phyloP scores from a whole-genome alignment of 257 asterid genomes.

The Oldenlandia corymbosa region DNA sequence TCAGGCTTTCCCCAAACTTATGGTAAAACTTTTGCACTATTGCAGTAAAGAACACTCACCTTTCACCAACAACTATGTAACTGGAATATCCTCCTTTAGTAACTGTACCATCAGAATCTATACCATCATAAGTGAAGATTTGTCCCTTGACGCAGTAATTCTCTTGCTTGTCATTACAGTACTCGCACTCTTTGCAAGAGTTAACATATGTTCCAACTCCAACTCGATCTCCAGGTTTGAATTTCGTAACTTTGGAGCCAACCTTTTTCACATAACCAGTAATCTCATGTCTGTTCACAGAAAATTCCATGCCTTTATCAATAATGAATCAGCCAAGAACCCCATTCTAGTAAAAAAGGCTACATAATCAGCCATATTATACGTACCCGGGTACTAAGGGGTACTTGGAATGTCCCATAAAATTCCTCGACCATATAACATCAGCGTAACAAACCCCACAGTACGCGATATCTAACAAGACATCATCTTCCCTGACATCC shows the following conservation, averaged over 20 bases:
- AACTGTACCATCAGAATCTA: conserved; percentile 75
- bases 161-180: conserved; percentile 53
- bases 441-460: conserved; percentile 95
- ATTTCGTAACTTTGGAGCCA: conserved; percentile 53
- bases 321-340: neutral
- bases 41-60: conserved; percentile 35
- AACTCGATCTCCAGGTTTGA: conserved; percentile 65
- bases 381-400: conserved; percentile 95
- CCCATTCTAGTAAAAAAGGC: neutral
- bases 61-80: conserved; percentile 62
- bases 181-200: conserved; percentile 87
- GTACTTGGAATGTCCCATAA: conserved; percentile 52
- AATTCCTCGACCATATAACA: conserved; percentile 68
- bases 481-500: conserved; percentile 64
- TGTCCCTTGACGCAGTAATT: conserved; percentile 65
- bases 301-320: conserved; percentile 7
- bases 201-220: conserved; percentile 92
- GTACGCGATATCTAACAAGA: conserved; percentile 44
- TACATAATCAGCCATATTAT: neutral
- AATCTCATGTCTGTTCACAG: conserved; percentile 68
- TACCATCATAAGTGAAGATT: conserved; percentile 52
- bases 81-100: conserved; percentile 93
- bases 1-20: too few species aligned
- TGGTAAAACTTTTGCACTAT: too few species aligned
- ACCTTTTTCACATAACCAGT: conserved; percentile 62